phyloP scores from a whole-genome alignment of 192 early-diverging fungal genomes.

The Jimgerdemannia flammicorona region DNA sequence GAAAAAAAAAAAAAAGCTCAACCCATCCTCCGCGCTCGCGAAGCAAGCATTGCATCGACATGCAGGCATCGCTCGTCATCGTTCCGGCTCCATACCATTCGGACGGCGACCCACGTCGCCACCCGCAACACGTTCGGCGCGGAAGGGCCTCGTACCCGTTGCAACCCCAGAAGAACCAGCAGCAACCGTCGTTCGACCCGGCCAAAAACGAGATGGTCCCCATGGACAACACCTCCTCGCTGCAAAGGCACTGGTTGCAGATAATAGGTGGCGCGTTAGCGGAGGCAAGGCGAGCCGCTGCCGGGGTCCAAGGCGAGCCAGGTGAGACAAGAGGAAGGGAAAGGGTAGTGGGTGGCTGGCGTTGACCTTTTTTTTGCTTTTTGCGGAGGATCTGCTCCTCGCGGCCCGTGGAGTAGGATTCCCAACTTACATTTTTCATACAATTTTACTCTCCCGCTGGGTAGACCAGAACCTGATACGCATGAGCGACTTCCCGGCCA shows the following conservation, averaged over 20 bases:
- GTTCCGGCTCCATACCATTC: background rate
- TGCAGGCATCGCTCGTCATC: background rate
- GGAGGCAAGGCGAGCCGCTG: background rate
- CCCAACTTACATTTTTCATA: no score
- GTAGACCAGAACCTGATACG: background rate
- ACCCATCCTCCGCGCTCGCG: background rate
- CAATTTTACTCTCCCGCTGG: no score
- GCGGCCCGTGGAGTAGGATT: no score
- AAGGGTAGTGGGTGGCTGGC: no score
- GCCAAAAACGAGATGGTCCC: background rate
- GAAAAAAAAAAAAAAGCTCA: background rate
- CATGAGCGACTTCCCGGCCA: background rate
- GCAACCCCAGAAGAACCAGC: no score
- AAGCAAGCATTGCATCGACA: background rate
- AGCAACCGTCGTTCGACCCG: background rate
- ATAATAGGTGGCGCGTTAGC: background rate
- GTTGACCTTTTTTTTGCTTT: no score
- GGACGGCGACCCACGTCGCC: background rate
- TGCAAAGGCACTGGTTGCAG: background rate
- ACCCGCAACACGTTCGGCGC: background rate
- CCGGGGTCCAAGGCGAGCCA: background rate
- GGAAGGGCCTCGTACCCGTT: background rate
- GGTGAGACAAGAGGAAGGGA: background rate
- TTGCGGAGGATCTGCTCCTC: no score
- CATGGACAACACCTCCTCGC: background rate